Evolutionary conservation across 305 asterid genomes (phyloP).

Genomic region (Ilex paraguariensis): DNA sequence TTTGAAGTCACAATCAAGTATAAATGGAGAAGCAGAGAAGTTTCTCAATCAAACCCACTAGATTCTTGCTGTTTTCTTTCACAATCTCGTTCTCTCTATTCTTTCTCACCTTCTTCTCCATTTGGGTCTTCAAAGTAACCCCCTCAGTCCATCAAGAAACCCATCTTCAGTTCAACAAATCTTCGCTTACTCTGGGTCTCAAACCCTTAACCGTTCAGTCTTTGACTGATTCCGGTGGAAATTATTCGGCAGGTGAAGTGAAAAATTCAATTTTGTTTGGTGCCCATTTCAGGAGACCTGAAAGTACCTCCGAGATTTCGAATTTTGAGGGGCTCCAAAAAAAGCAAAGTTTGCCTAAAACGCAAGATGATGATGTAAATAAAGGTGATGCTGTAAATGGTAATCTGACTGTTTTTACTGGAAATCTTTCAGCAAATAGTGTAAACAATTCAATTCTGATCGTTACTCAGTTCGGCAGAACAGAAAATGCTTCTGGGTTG

Average conservation of each 20-base stretch:
- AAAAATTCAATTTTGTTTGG: conserved; percentile 21
- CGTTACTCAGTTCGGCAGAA: conserved; percentile 3
- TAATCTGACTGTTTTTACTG: conserved; percentile 19
- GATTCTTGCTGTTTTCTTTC: conserved; percentile 40
- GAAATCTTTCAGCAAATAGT: conserved; percentile 19
- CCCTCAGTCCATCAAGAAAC: conserved; percentile 26
- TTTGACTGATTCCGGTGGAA: conserved; percentile 8
- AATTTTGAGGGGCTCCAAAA: conserved; percentile 14
- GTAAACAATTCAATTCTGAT: conserved; percentile 11
- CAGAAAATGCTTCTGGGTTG: conserved; percentile 14
- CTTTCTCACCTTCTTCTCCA: conserved; percentile 43
- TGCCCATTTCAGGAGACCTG: conserved; percentile 14
- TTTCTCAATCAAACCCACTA: conserved; percentile 48
- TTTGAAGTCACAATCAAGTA: no score
- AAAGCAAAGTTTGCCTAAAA: conserved; percentile 12
- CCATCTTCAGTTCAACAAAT: conserved; percentile 27
- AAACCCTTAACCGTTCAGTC: conserved; percentile 13
- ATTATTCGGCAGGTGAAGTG: conserved; percentile 22
- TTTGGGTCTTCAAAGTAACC: conserved; percentile 47
- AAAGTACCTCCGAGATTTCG: conserved; percentile 19
- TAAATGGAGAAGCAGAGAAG: conserved; percentile 68
- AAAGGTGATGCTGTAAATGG: conserved; percentile 13
- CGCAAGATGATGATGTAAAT: conserved; percentile 9
- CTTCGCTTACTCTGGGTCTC: conserved; percentile 11
- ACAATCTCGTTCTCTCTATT: conserved; percentile 41